These are phyloP conservation scores for Drechslerella dactyloides DNA, from an alignment of 2,329 filamentous ascomycete species.

Conservation along the genomic window DNA sequence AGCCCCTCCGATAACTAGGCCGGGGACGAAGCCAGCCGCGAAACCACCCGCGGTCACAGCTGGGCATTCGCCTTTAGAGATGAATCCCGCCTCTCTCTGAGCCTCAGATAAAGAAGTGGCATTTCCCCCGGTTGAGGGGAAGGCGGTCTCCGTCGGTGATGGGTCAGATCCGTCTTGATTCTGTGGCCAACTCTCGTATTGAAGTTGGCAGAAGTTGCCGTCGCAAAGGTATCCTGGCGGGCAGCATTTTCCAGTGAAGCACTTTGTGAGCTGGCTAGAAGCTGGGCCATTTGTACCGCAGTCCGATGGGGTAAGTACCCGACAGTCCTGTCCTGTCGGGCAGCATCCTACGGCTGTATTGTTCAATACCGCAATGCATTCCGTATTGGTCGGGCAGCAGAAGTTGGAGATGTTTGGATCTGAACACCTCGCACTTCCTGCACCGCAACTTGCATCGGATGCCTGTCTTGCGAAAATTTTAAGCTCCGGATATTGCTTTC, in stretches of 20 bases:
- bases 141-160: slow-evolving; percentile 5
- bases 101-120: slow-evolving; percentile 35
- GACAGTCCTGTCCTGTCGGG: slow-evolving; percentile 44
- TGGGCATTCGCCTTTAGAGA: slow-evolving; percentile 35
- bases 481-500: slow-evolving; percentile 36
- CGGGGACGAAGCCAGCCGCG: slow-evolving; percentile 39
- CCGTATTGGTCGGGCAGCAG: slow-evolving; percentile 45
- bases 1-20: slow-evolving; percentile 24
- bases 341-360: slow-evolving; percentile 48
- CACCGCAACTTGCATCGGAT: slow-evolving; percentile 30
- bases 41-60: slow-evolving; percentile 34
- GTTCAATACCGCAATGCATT: slow-evolving; percentile 34
- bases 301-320: slow-evolving; percentile 27
- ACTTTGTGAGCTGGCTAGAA: slow-evolving; percentile 20
- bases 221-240: slow-evolving; percentile 48
- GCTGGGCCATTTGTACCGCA: slow-evolving; percentile 16
- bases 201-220: slow-evolving; percentile 35
- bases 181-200: slow-evolving; percentile 40
- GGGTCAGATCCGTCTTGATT: slow-evolving; percentile 8
- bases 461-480: slow-evolving; percentile 34
- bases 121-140: slow-evolving; percentile 9
- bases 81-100: slow-evolving; percentile 37
- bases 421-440: slow-evolving; percentile 39
- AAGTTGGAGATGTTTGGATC: slow-evolving; percentile 43
- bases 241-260: slow-evolving; percentile 42